phyloP scores from a whole-genome alignment of 2,329 filamentous ascomycete species.

The Septoria petroselini region DNA sequence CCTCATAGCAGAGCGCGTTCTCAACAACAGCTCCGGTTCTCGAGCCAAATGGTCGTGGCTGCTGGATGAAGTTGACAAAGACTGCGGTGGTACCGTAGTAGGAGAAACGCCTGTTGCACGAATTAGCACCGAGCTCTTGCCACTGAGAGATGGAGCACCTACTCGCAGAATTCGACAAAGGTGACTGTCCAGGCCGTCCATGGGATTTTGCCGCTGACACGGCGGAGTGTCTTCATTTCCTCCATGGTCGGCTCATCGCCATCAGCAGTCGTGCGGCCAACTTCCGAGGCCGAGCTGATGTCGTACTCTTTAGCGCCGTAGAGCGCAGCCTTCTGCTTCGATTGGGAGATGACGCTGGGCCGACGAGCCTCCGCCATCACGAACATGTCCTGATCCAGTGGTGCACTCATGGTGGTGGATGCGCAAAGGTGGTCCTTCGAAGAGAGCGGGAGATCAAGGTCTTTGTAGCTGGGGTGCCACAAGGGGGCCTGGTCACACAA shows the following conservation, averaged over 20 bases:
- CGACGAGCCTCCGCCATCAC: slow-evolving; percentile 29
- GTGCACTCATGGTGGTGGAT: slow-evolving; percentile 21
- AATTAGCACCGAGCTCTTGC: not conserved
- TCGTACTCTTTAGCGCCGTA: slow-evolving; percentile 22
- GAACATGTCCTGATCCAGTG: slow-evolving; percentile 23
- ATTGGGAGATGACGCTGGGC: slow-evolving; percentile 21
- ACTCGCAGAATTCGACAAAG: slow-evolving; percentile 49
- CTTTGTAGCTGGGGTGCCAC: slow-evolving; percentile 3
- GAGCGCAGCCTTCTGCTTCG: slow-evolving; percentile 20
- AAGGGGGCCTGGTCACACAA: slow-evolving; percentile 1
- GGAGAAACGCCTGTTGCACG: slow-evolving; percentile 39
- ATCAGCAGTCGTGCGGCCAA: slow-evolving; percentile 18
- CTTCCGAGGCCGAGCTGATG: slow-evolving; percentile 12
- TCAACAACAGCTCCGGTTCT: slow-evolving; percentile 43
- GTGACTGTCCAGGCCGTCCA: slow-evolving; percentile 48
- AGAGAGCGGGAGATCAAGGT: not conserved
- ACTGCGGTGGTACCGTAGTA: slow-evolving; percentile 46
- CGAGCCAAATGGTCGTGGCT: slow-evolving; percentile 34
- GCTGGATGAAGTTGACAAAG: slow-evolving; percentile 50
- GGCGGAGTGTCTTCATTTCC: slow-evolving; percentile 44
- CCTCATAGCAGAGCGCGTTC: slow-evolving; percentile 28
- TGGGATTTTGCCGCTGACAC: slow-evolving; percentile 47
- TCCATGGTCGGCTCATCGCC: slow-evolving; percentile 44
- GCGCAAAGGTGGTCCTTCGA: not conserved
- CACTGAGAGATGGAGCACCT: not conserved